These are phyloP conservation scores for Vitis hybrid DNA, from an alignment of 177 flowering plant species.

Conservation along the genomic window DNA sequence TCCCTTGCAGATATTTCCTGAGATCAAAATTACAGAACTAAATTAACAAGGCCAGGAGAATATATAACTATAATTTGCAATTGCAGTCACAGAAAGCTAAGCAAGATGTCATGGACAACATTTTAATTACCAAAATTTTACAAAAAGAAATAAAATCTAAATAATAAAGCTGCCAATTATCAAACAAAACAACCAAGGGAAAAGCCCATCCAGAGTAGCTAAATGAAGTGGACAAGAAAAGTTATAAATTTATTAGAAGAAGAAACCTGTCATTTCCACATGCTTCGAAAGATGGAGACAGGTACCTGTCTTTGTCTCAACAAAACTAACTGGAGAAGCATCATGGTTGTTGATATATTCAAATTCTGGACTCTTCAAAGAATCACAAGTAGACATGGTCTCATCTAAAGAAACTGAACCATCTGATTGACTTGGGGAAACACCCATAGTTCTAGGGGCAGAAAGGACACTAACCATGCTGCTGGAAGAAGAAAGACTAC, in stretches of 20 bases:
- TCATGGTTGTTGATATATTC: constrained; percentile 68
- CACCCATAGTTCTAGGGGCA: not conserved
- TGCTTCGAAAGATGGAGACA: constrained; percentile 63
- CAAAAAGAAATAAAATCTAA: too few species aligned
- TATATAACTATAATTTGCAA: not conserved
- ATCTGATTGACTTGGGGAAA: not conserved
- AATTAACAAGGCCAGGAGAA: not conserved
- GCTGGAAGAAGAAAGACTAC: not conserved
- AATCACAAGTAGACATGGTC: constrained; percentile 72
- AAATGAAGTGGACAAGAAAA: too few species aligned
- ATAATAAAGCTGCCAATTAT: too few species aligned
- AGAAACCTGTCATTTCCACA: constrained; percentile 44
- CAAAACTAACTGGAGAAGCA: constrained; percentile 45
- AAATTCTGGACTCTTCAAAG: constrained; percentile 44
- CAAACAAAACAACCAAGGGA: too few species aligned
- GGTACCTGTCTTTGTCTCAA: constrained; percentile 47
- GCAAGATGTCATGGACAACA: too few species aligned
- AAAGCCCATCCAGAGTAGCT: too few species aligned
- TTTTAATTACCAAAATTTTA: too few species aligned
- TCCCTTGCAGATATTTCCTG: constrained; percentile 55
- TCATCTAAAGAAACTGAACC: constrained; percentile 7
- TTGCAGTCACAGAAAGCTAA: too few species aligned
- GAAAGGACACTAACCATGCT: not conserved
- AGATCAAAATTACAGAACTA: not conserved
- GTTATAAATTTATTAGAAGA: not conserved